phyloP scores from a whole-genome alignment of 768 basidiomycete species.

The Russula sp. region DNA sequence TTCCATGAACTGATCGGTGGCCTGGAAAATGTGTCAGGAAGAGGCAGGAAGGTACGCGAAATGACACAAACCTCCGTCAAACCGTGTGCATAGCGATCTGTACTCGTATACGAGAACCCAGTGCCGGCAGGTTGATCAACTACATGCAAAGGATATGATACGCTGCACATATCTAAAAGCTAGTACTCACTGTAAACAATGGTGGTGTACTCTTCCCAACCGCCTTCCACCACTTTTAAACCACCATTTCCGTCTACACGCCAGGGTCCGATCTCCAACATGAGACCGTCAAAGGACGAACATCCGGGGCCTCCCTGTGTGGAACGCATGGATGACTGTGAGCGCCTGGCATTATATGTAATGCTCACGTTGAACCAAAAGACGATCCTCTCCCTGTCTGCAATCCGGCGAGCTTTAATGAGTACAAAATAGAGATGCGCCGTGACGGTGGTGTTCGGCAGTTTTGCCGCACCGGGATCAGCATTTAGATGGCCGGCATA shows the following conservation, averaged over 20 bases:
- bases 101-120: conserved; percentile 85
- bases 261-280: conserved; percentile 99
- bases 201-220: conserved; percentile 97
- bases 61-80: conserved; percentile 50
- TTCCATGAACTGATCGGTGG: conserved; percentile 67
- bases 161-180: not conserved
- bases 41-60: not conserved
- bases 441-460: conserved; percentile 52
- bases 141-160: conserved; percentile 31
- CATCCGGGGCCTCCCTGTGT: conserved; percentile 91
- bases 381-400: conserved; percentile 86
- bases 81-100: conserved; percentile 78
- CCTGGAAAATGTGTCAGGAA: conserved; percentile 39
- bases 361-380: conserved; percentile 96
- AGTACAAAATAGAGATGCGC: conserved; percentile 87
- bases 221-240: conserved; percentile 70
- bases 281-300: conserved; percentile 92
- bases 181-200: conserved; percentile 78
- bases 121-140: conserved; percentile 98
- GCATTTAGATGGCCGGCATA: conserved; percentile 84
- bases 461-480: conserved; percentile 53
- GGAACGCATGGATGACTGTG: not conserved
- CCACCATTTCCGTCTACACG: conserved; percentile 66
- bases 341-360: not conserved
- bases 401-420: conserved; percentile 76